These are phyloP conservation scores for Phyllosticta capitalensis DNA, from an alignment of 2,329 filamentous ascomycete species.

Conservation along the genomic window DNA sequence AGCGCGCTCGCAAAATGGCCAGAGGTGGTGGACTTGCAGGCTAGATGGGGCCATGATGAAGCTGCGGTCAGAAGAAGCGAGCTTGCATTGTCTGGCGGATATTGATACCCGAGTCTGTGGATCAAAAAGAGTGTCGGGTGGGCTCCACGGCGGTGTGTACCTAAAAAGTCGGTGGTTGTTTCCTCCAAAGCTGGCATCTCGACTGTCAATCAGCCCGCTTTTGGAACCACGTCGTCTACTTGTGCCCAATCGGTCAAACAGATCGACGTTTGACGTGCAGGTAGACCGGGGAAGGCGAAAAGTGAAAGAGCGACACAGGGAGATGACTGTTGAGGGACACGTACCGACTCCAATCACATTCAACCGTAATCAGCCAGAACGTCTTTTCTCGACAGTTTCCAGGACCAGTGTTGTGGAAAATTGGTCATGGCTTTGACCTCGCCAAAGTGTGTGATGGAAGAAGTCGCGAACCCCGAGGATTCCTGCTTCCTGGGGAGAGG, in stretches of 20 bases:
- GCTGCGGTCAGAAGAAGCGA: not conserved
- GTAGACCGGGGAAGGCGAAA: not conserved
- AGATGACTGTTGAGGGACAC: not conserved
- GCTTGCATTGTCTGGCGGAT: not conserved
- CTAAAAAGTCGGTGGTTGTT: not conserved
- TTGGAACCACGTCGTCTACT: not conserved
- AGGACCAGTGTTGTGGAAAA: not conserved
- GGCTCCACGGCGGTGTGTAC: not conserved
- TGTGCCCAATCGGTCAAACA: not conserved
- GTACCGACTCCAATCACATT: not conserved
- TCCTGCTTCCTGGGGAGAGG: not conserved
- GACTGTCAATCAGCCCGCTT: not conserved
- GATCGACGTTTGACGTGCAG: not conserved
- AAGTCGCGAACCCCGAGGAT: no score
- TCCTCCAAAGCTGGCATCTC: not conserved
- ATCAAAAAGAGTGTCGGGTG: not conserved
- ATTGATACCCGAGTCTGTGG: not conserved
- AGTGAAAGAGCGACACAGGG: not conserved
- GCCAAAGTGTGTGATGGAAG: no score
- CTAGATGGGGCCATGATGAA: slow-evolving; percentile 13
- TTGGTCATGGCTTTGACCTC: not conserved
- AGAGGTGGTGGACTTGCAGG: slow-evolving; percentile 44
- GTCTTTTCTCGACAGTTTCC: not conserved
- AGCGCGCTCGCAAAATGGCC: slow-evolving; percentile 53
- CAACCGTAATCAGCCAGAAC: not conserved